Conservation (phyloP, 2,329 filamentous ascomycete species). For the Juglanconis oblonga region DNA sequence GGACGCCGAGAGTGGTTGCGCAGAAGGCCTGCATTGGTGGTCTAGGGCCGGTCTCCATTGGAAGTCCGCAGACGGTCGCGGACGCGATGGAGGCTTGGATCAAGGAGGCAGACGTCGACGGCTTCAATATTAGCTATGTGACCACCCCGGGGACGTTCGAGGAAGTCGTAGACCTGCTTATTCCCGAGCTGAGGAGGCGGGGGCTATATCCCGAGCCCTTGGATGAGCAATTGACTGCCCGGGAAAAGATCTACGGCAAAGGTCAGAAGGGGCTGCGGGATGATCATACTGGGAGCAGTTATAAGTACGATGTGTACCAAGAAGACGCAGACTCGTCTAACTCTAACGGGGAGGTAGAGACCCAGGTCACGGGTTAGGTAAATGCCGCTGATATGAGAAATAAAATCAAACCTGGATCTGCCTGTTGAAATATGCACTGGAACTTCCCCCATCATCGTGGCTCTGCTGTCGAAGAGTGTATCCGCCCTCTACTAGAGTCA, state of each 20-base stretch:
- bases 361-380: too few species aligned
- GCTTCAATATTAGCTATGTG: slow-evolving; percentile 41
- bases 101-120: slow-evolving; percentile 27
- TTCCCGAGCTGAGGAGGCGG: slow-evolving; percentile 43
- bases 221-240: slow-evolving; percentile 43
- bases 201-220: slow-evolving; percentile 32
- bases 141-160: slow-evolving; percentile 51
- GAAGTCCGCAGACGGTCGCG: slow-evolving; percentile 41
- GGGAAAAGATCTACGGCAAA: slow-evolving; percentile 61
- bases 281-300: slow-evolving; percentile 58
- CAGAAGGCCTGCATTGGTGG: slow-evolving; percentile 47
- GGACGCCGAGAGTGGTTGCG: slow-evolving; percentile 43
- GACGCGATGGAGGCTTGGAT: slow-evolving; percentile 47
- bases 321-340: slow-evolving; percentile 42
- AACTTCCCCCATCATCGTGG: too few species aligned
- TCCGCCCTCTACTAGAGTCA: too few species aligned
- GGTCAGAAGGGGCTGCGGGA: slow-evolving; percentile 54
- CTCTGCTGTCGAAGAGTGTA: too few species aligned
- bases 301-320: slow-evolving; percentile 61
- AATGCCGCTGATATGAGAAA: too few species aligned
- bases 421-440: too few species aligned
- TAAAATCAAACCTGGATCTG: too few species aligned
- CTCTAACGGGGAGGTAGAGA: slow-evolving; percentile 9
- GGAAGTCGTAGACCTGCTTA: slow-evolving; percentile 46
- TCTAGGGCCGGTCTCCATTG: slow-evolving; percentile 45